A percentile compares a stretch with the other conserved stretches of the same genome.
phyloP scores from a whole-genome alignment of 1,139 yeast species.

The Zhuliangozyma parablackwelliae region DNA sequence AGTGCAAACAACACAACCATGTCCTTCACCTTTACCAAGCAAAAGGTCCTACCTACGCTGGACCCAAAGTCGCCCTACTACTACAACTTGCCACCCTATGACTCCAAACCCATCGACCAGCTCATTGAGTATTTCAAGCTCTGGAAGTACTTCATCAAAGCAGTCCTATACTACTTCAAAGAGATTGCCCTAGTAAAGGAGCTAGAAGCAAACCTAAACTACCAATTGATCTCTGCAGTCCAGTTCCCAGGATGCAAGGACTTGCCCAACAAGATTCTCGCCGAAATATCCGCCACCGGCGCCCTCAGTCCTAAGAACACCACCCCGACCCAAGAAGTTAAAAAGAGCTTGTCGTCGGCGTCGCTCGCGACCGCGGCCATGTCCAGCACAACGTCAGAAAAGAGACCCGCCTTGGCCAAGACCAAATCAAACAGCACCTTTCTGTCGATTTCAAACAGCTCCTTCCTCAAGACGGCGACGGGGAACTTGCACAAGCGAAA shows the following conservation, averaged over 20 bases:
- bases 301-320: slow-evolving; percentile 14
- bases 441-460: slow-evolving; percentile 4
- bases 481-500: slow-evolving; percentile 16
- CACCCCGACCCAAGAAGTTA: slow-evolving; percentile 22
- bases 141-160: slow-evolving; percentile 68
- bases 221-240: slow-evolving; percentile 57
- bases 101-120: slow-evolving; percentile 46
- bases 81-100: slow-evolving; percentile 35
- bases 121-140: slow-evolving; percentile 56
- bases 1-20: background rate
- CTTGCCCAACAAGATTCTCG: slow-evolving; percentile 21
- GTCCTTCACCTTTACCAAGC: slow-evolving; percentile 18
- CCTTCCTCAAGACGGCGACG: slow-evolving; percentile 10
- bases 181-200: slow-evolving; percentile 64
- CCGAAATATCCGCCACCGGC: slow-evolving; percentile 9
- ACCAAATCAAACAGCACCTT: slow-evolving; percentile 24
- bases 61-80: slow-evolving; percentile 38
- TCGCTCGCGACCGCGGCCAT: slow-evolving; percentile 7
- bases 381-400: slow-evolving; percentile 6
- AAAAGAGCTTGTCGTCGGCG: slow-evolving; percentile 18
- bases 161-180: slow-evolving; percentile 55
- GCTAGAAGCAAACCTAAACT: slow-evolving; percentile 61
- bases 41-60: slow-evolving; percentile 31
- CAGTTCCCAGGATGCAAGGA: slow-evolving; percentile 50
- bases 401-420: slow-evolving; percentile 31